phyloP scores from a whole-genome alignment of 2,329 filamentous ascomycete species.

The Fusarium papillatum region DNA sequence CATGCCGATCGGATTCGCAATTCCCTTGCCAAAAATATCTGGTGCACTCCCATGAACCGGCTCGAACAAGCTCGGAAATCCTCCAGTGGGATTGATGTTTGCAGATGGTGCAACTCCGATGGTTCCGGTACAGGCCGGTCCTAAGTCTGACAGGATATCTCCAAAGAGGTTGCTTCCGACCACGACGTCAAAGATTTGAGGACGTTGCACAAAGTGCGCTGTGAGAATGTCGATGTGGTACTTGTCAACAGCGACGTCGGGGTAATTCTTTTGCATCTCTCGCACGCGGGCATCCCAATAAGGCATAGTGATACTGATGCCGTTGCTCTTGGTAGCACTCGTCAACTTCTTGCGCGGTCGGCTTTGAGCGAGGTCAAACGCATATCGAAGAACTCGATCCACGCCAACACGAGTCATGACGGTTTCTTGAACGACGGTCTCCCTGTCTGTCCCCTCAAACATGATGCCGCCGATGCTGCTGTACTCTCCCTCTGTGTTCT shows the following conservation, averaged over 20 bases:
- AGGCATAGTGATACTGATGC: slow-evolving; percentile 76
- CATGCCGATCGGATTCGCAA: slow-evolving; percentile 81
- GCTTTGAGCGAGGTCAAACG: slow-evolving; percentile 72
- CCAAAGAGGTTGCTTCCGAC: slow-evolving; percentile 75
- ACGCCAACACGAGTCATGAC: slow-evolving; percentile 74
- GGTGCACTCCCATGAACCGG: slow-evolving; percentile 80
- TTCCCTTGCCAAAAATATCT: slow-evolving; percentile 80
- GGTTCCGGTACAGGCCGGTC: slow-evolving; percentile 77
- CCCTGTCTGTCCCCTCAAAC: slow-evolving; percentile 70
- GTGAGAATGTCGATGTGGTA: slow-evolving; percentile 78
- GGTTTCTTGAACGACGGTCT: slow-evolving; percentile 72
- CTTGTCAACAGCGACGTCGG: slow-evolving; percentile 72
- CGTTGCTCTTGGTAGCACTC: slow-evolving; percentile 77
- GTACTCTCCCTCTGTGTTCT: slow-evolving; percentile 79
- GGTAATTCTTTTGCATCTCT: slow-evolving; percentile 67
- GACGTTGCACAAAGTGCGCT: slow-evolving; percentile 72
- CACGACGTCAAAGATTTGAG: slow-evolving; percentile 71
- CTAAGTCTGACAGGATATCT: slow-evolving; percentile 80
- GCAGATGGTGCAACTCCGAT: slow-evolving; percentile 81
- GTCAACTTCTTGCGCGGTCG: slow-evolving; percentile 72
- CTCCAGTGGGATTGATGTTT: slow-evolving; percentile 72
- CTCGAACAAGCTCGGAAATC: slow-evolving; percentile 70
- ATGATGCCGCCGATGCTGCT: slow-evolving; percentile 74
- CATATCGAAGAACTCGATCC: slow-evolving; percentile 73
- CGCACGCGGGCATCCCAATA: slow-evolving; percentile 75